Base-by-base conservation (phyloP, 2,329 filamentous ascomycete genomes). In the Calonectria pseudoturangicola region DNA sequence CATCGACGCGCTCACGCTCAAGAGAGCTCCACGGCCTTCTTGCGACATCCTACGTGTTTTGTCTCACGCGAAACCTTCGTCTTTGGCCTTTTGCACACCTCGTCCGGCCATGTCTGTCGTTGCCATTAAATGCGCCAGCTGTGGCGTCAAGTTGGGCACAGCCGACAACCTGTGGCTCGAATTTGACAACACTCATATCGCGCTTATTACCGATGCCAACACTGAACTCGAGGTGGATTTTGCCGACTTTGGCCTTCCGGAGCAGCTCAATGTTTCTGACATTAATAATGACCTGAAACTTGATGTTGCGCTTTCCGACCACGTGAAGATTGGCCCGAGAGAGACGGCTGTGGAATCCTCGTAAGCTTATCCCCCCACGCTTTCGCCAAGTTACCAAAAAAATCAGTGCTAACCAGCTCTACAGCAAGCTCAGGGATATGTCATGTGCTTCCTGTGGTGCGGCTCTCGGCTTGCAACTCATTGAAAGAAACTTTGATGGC, bases 121-220 rank as follows among this genome's bases (percentile, higher is more conserved):
- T 51, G 70, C 74, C 36, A 82, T 82, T 77, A 82, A 81, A 70
- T 87, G 86, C 78, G 76, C 79, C 66, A 77, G 77, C 36, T 84
- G 81, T 71, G 76, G 82, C 28, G 72, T 76, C 8, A 67, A 76
- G 7, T 68, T 86, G n/a, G 82, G 82, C 62, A 70, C 62, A 1
- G 81, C 84, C 58, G 45, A 77, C 68, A 87, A 87, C 47, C 50
- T 83, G 8, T 87, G 85, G 85, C 83, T 76, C 2, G 81, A 85
- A 72, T 81, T 87, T 39, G 84, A 83, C 50, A 85, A 84, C 58
- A 82, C 80, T 27, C 85, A 86, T 70, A 81, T 85, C 66, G 84
- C 82, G n/a, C 85, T 85, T 5, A 76, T 83, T 13, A 70, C 83
- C 6, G 72, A 79, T 4, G 75, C 76, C 3, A 68, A 77, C 50